Base-by-base conservation (phyloP, 2,329 filamentous ascomycete species). In the Graphium sp. region DNA sequence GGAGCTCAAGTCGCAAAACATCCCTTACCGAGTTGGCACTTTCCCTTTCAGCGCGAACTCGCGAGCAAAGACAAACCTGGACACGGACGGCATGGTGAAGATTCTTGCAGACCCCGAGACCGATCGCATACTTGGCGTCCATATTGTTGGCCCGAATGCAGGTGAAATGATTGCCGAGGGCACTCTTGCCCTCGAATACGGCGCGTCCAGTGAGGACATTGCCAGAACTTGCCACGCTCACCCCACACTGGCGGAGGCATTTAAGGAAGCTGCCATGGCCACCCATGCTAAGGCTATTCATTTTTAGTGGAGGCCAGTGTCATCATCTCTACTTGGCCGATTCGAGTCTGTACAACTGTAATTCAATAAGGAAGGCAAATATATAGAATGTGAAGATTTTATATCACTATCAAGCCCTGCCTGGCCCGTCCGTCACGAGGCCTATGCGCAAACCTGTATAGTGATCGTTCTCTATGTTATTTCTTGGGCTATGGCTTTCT, bases 131-230 rank as follows among this genome's bases (percentile, higher is more conserved):
- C 66, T 98, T 37, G 89, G 89, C 40, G 77, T 93, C 39, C 89
- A 98, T 66, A 95, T 98, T 55, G 77, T 98, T 44, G 89, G 89
- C 34, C 69, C 89, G 43, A 89, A 89, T 52, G 89, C 89, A 24
- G 89, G 89, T 47, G 89, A 98, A 67, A 95, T 98, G 89, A 94
- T 98, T 60, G 89, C 89, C 3, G 89, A 98, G 62, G 89, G 79
- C 39, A 89, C 85, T 9, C 64, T 98, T 46, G 89, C 89, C 32
- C 64, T 98, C 28, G 89, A 98, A 62, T 98, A 98, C 48, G 89
- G 89, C 39, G 89, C 89, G 18, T 89, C 80, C 39, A 85, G 74
- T 45, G 89, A 98, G 62, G 89, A 94, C 55, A 82, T 93, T 49
- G 84, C 78, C 36, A 73, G 89, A 48, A 95, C 89, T 39, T 89